Base-by-base conservation (phyloP, 192 early-diverging fungal genomes). In the Diversispora eburnea region DNA sequence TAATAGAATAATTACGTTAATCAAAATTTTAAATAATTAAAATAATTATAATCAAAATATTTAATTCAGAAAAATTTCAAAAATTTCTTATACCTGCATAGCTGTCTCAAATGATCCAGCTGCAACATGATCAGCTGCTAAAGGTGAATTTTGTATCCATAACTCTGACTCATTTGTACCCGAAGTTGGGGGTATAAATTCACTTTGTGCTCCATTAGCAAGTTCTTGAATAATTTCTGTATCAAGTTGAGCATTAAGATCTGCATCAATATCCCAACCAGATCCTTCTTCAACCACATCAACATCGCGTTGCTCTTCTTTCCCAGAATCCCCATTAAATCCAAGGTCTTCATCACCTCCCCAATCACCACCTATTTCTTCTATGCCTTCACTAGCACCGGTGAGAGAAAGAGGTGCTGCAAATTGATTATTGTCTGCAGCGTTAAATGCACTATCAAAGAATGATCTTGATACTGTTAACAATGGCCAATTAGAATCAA, bases 31-130 rank as follows among this genome's bases (percentile, higher is more conserved):
- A 46, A 15, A 56, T 3, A 70, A 41, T 56, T 19, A 19, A 41
- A 55, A 41, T 56, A 42, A 33, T 67, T 49, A 25, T 39, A 52
- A 5, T 3, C 19, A 12, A n/a, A n/a, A n/a, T n/a, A n/a, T n/a
- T 3, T 7, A 5, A 42, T 8, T 22, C 7, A 55, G 13, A 41
- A 39, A 43, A 49, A 17, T 58, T 55, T 56, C 60, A 43, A 72
- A 78, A 22, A 13, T 25, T 12, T 63, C 41, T 3, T 57, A 64
- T 81, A 92, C 91, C 87, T 92, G 88, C 93, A 99, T 97, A 2
- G 96, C 98, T 42, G 87, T 90, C 73, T 97, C 96, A 78, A 97
- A 98, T 25, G 92, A 89, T 54, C 97, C 97, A 12, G 96, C 96
- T 0, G 95, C 94, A 77, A 97, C 88, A 76, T 97, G 95, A 79